Conservation (phyloP, 768 basidiomycete genomes). For the Galerina sulciceps region DNA sequence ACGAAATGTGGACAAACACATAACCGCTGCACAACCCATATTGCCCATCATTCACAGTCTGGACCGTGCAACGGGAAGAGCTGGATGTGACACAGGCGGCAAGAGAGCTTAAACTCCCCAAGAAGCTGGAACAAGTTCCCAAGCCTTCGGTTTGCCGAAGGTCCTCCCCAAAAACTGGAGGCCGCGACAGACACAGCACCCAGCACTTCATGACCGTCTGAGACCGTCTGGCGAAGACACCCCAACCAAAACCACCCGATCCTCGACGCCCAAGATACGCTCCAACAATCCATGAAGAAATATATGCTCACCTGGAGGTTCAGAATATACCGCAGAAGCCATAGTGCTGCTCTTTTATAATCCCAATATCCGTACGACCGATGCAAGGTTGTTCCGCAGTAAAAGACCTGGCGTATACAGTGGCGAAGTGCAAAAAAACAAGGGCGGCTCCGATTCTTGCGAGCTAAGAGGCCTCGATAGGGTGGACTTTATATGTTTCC, state of each 20-base stretch:
- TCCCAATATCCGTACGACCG: neutral
- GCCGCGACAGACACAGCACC: neutral
- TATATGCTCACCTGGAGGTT: slow-evolving; percentile 28
- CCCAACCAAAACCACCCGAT: too few species aligned
- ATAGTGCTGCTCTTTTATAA: slow-evolving; percentile 13
- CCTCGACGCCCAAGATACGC: neutral
- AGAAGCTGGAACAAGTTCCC: neutral
- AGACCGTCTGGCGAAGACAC: too few species aligned
- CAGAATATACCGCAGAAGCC: slow-evolving; percentile 32
- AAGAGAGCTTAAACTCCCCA: neutral
- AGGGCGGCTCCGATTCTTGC: too few species aligned
- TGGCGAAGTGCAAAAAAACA: too few species aligned
- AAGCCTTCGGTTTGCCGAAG: neutral
- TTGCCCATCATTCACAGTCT: too few species aligned
- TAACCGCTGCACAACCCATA: too few species aligned
- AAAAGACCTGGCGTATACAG: neutral
- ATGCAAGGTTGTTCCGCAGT: neutral
- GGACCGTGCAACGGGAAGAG: too few species aligned
- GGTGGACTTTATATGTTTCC: slow-evolving; percentile 2
- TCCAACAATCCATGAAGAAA: neutral
- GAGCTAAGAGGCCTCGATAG: neutral
- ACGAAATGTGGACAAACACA: too few species aligned
- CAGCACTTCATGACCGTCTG: too few species aligned
- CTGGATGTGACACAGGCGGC: neutral
- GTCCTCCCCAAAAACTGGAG: neutral